Conservation (phyloP, 768 basidiomycete species). For the Hirschioporus abietinus region DNA sequence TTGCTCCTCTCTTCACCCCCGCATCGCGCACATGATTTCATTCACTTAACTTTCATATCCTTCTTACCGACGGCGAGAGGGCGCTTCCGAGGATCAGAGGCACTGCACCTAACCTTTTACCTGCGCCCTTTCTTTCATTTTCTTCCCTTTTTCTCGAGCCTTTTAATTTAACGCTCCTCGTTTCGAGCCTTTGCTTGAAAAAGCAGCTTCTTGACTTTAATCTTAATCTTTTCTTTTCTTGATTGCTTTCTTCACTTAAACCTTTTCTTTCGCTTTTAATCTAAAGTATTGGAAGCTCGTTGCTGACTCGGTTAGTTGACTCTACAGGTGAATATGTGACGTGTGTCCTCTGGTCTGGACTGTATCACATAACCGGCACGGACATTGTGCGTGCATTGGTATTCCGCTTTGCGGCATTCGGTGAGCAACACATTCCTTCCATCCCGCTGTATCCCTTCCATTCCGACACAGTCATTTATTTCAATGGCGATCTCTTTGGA, state of each 20-base stretch:
- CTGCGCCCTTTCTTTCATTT: background rate
- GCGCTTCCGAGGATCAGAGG: background rate
- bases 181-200: background rate
- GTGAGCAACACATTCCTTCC: background rate
- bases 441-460: background rate
- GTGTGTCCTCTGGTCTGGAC: slow-evolving; percentile 87
- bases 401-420: slow-evolving; percentile 79
- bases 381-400: slow-evolving; percentile 93
- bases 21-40: background rate
- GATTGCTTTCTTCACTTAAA: background rate
- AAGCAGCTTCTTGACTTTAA: background rate
- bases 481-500: background rate
- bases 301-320: slow-evolving; percentile 77
- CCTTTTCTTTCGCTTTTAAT: background rate
- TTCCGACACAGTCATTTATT: background rate
- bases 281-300: slow-evolving; percentile 2
- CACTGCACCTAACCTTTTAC: background rate
- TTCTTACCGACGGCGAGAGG: background rate
- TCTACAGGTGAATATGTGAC: slow-evolving; percentile 85
- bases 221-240: background rate
- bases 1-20: background rate
- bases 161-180: background rate
- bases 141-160: background rate
- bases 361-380: slow-evolving; percentile 93
- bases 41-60: background rate